Conservation (phyloP, 139 green algal genomes). For the Spirogloea muscicola region DNA sequence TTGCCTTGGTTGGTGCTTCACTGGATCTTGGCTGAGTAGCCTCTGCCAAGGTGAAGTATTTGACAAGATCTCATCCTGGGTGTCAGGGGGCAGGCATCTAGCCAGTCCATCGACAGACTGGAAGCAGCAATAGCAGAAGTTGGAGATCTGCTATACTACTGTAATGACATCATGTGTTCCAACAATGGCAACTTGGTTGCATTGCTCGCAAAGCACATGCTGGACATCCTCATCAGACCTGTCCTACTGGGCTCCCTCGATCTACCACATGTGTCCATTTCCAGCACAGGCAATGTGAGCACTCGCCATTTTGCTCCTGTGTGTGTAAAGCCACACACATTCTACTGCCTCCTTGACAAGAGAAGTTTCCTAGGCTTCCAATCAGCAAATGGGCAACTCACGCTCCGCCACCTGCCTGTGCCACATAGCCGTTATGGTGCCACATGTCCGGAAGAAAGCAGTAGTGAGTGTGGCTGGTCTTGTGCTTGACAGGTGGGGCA, state of each 20-base stretch:
- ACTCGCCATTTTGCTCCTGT: too few relatives aligned
- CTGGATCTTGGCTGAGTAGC: background rate
- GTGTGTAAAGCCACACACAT: too few relatives aligned
- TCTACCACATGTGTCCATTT: too few relatives aligned
- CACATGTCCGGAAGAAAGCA: background rate
- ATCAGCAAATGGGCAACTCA: too few relatives aligned
- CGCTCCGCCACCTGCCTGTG: too few relatives aligned
- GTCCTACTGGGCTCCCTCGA: conserved; percentile 38
- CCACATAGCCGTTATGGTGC: background rate
- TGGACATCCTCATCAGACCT: conserved; percentile 20
- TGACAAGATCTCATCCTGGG: background rate
- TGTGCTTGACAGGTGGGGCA: conserved; percentile 8
- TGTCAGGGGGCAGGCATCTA: conserved; percentile 10
- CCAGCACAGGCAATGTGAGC: too few relatives aligned
- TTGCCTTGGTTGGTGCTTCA: background rate
- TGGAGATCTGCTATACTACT: conserved; percentile 90
- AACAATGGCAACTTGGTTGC: conserved; percentile 16
- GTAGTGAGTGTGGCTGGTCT: background rate
- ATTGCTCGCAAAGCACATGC: conserved; percentile 37
- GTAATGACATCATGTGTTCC: conserved; percentile 76
- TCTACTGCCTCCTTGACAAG: too few relatives aligned
- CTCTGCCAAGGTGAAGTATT: background rate
- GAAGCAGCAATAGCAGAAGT: conserved; percentile 82
- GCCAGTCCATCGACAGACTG: conserved; percentile 42
- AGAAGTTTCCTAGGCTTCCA: too few relatives aligned